phyloP scores from a whole-genome alignment of 1,139 yeast genomes.

The Suhomyces kunorum region DNA sequence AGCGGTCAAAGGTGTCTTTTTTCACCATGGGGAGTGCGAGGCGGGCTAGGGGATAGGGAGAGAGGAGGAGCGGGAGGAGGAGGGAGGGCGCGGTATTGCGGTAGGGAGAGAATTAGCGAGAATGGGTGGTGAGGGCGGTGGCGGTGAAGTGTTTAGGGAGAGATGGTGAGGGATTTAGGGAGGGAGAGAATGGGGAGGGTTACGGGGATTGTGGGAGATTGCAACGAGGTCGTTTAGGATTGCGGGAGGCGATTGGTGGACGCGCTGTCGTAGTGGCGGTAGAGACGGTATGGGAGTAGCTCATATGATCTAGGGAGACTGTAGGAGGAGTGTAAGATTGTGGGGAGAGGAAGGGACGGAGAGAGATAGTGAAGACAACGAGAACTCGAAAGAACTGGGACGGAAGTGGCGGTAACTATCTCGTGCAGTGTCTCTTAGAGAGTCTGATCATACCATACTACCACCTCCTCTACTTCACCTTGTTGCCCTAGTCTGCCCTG shows the following conservation, averaged over 20 bases:
- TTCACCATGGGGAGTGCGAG: slow-evolving; percentile 3
- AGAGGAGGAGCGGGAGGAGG: background rate
- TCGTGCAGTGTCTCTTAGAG: too few species aligned
- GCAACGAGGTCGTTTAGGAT: background rate
- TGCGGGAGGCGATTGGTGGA: background rate
- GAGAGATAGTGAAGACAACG: too few species aligned
- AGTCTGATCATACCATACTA: too few species aligned
- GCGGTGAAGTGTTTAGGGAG: background rate
- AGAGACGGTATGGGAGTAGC: background rate
- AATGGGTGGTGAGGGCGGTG: background rate
- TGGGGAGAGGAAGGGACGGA: too few species aligned
- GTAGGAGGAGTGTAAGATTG: background rate
- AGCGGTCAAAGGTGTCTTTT: slow-evolving; percentile 1
- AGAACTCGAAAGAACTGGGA: too few species aligned
- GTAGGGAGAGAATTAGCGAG: background rate
- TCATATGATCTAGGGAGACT: too few species aligned
- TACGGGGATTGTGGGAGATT: background rate
- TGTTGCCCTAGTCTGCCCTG: too few species aligned
- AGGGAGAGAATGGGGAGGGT: background rate
- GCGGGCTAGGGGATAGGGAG: slow-evolving; percentile 1
- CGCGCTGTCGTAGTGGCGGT: background rate
- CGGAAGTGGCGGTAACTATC: too few species aligned
- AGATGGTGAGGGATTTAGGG: background rate
- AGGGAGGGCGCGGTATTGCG: background rate
- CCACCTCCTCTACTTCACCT: too few species aligned